These are phyloP conservation scores for Coniferiporia sulphurascens DNA, from an alignment of 1,284 basidiomycete species.

Conservation along the genomic window DNA sequence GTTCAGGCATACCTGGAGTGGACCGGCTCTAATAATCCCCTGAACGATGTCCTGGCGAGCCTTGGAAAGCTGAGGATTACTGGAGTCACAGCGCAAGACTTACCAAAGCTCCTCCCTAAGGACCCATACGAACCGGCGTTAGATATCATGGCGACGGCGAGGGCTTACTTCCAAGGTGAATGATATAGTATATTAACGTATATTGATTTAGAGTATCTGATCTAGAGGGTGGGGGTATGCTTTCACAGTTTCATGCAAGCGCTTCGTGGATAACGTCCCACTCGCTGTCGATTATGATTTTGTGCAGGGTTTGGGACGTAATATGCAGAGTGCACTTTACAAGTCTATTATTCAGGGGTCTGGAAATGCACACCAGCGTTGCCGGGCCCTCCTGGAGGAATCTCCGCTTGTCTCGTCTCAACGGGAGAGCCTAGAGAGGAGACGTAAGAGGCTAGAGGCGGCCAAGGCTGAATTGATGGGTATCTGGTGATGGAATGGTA, in stretches of 20 bases:
- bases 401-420: constrained; percentile 38
- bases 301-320: constrained; percentile 33
- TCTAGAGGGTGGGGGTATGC: too few species aligned
- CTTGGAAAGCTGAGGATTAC: background rate
- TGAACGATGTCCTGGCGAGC: background rate
- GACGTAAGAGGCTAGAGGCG: constrained; percentile 45
- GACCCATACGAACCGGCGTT: constrained; percentile 49
- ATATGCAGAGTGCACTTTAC: constrained; percentile 42
- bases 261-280: constrained; percentile 44
- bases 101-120: constrained; percentile 48
- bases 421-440: constrained; percentile 48
- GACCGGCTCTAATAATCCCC: background rate
- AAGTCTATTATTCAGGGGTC: constrained; percentile 37
- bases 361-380: constrained; percentile 41
- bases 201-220: too few species aligned
- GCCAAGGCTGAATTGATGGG: constrained; percentile 44
- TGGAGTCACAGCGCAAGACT: constrained; percentile 34
- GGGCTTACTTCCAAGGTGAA: constrained; percentile 69
- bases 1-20: background rate
- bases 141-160: constrained; percentile 62
- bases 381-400: constrained; percentile 51
- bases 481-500: constrained; percentile 11
- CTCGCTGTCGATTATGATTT: constrained; percentile 60
- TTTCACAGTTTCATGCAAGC: background rate
- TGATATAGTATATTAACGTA: constrained; percentile 22